Evolutionary conservation across 176 grass and related monocot genomes (phyloP).

Genomic region (Zea luxurians): DNA sequence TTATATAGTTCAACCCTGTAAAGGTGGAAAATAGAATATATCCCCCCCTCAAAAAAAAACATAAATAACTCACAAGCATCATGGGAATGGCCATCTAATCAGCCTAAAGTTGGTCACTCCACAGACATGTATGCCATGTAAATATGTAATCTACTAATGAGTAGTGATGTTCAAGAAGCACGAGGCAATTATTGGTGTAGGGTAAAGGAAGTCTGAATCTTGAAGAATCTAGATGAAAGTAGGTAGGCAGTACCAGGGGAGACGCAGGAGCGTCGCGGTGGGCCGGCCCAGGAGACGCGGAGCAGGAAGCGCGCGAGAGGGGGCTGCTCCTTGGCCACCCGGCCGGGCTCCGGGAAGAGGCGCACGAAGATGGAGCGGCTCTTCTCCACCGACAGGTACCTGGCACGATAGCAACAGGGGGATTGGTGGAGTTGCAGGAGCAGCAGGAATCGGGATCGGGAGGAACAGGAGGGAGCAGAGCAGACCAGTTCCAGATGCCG

Average conservation of each 20-base stretch:
- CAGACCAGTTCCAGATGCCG: conserved; percentile 92
- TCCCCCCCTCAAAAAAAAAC: too few relatives aligned
- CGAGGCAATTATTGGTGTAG: neutral
- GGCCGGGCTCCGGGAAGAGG: conserved; percentile 82
- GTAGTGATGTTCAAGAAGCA: neutral
- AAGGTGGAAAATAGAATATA: too few relatives aligned
- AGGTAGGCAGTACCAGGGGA: conserved; percentile 53
- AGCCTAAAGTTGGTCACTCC: neutral
- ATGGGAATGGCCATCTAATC: too few relatives aligned
- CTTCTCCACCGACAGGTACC: conserved; percentile 86
- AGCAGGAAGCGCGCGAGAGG: conserved; percentile 76
- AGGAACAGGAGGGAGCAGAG: neutral
- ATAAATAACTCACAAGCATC: too few relatives aligned
- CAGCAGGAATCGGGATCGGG: neutral
- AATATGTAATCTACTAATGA: neutral
- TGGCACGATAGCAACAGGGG: neutral
- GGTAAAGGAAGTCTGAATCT: neutral
- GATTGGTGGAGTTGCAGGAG: neutral
- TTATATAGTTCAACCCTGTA: too few relatives aligned
- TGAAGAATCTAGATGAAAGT: neutral
- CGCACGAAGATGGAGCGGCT: conserved; percentile 61
- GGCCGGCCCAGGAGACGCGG: conserved; percentile 62
- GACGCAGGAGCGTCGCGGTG: conserved; percentile 54
- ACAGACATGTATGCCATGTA: neutral
- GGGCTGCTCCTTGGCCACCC: conserved; percentile 78